Evolutionary conservation across 352 stramenopile species (phyloP), one percentile per base, ranked within the genome.

Genomic region (Globisporangium mamillatum): DNA sequence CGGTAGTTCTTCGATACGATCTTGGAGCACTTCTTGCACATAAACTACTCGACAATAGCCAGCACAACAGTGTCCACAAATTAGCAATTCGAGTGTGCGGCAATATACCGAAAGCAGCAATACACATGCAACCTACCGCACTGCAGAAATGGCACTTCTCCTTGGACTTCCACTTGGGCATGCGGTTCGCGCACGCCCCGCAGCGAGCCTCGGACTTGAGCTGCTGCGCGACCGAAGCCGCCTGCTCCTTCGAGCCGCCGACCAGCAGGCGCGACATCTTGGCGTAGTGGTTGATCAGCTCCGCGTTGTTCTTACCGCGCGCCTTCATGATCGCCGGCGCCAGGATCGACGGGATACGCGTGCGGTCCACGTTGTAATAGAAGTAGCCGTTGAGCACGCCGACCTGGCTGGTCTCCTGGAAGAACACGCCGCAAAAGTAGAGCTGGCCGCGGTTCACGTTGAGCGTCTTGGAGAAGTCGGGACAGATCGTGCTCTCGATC

Each of bases 211-310:
- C 82, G 20, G 75, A 74, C 58, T 88, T 76, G 27, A 92, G 71
- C 56, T 88, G 80, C 48, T 84, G 68, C 38, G 75, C 75, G n/a
- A 74, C 67, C n/a, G 77, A 74, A 20, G 76, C 67, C 0, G 65
- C 73, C 27, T 72, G 69, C 27, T 72, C 76, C 46, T 72, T 77
- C 22, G 76, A 77, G 22, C 72, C 67, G 3, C 67, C 53, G 4
- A 78, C 68, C 55, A 84, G 78, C 62, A 73, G 74, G 18, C 72
- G 73, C 22, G 81, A 75, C 61, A 87, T 75, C 63, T 88, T 89
- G 64, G 86, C 63, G 73, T 90, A 92, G 64, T 92, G 84, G 69
- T 91, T 90, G 58, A 92, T 70, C 16, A 92, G 72, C 63, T 80
- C 77, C 0, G 84, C 65, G 22, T 80, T 90, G 65, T 86, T 81